Evolutionary conservation across 805 yeast genomes (phyloP).

Genomic region (Saccharomycopsis fermentans): DNA sequence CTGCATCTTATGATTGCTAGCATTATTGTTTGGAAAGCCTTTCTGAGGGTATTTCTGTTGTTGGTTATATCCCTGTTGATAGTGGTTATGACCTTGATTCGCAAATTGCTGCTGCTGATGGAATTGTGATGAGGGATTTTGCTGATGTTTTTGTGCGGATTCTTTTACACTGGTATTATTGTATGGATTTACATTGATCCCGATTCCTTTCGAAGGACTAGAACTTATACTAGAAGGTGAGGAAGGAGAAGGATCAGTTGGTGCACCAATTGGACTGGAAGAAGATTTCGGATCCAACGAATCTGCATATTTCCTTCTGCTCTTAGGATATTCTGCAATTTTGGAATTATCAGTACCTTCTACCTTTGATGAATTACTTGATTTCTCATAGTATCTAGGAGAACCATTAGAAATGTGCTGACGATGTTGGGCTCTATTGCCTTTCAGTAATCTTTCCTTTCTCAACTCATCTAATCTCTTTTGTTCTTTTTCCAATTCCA

Average conservation of each 20-base stretch:
- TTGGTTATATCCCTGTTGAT: not conserved
- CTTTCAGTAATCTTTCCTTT: slow-evolving; percentile 2
- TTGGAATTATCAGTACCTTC: not conserved
- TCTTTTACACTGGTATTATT: not conserved
- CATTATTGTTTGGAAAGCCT: not conserved
- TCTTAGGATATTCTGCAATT: not conserved
- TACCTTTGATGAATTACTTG: not conserved
- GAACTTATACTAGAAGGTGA: not conserved
- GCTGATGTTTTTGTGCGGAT: not conserved
- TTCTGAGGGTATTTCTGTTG: slow-evolving; percentile 7
- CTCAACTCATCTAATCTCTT: slow-evolving; percentile 8
- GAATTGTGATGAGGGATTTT: slow-evolving; percentile 2
- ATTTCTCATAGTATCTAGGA: not conserved
- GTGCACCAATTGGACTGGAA: slow-evolving; percentile 1
- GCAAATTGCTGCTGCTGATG: not conserved
- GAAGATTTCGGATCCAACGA: not conserved
- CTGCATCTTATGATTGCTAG: slow-evolving; percentile 3
- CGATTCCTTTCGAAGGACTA: not conserved
- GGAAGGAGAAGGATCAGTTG: not conserved
- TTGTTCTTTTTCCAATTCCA: slow-evolving; percentile 16
- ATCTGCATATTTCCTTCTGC: not conserved
- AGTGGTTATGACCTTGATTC: not conserved
- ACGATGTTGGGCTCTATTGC: not conserved
- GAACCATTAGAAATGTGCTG: not conserved
- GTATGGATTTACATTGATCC: not conserved